These are phyloP conservation scores for Saksenaea vasiformis DNA, from an alignment of 371 early-diverging fungal genomes.

Conservation along the genomic window DNA sequence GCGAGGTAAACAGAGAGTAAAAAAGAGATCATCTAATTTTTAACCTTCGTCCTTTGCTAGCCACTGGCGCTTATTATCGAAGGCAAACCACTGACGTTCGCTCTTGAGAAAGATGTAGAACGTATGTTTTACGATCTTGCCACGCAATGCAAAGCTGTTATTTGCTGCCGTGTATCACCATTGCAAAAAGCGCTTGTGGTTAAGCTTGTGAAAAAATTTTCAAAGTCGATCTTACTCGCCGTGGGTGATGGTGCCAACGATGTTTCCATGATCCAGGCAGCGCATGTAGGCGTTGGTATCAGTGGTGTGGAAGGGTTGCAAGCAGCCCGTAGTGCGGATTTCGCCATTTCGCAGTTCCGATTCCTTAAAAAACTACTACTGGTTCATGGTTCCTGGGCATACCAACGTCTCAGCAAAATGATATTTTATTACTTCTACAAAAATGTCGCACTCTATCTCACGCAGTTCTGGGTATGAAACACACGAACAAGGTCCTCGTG, in stretches of 20 bases:
- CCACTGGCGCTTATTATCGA: conserved; percentile 73
- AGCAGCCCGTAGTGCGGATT: conserved; percentile 96
- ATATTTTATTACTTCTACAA: conserved; percentile 94
- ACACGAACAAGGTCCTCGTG: background rate
- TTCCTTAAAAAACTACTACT: conserved; percentile 85
- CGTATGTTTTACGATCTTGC: conserved; percentile 75
- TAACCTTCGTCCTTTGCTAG: conserved; percentile 11
- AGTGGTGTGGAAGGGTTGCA: conserved; percentile 97
- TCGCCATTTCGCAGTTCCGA: conserved; percentile 93
- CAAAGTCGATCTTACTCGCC: conserved; percentile 78
- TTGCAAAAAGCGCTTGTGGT: conserved; percentile 93
- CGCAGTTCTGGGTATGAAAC: conserved; percentile 94
- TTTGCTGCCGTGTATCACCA: conserved; percentile 95
- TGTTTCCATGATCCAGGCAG: conserved; percentile 97
- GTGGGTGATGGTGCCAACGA: conserved; percentile 99
- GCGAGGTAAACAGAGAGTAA: conserved; percentile 20
- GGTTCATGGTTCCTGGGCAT: conserved; percentile 95
- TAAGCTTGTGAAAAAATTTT: conserved; percentile 77
- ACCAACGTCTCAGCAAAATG: conserved; percentile 85
- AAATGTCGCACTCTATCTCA: conserved; percentile 94
- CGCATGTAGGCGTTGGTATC: conserved; percentile 97
- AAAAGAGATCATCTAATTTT: background rate
- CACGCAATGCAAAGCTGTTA: conserved; percentile 78
- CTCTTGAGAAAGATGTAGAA: conserved; percentile 70
- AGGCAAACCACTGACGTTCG: conserved; percentile 68